These are phyloP conservation scores for Hirschioporus abietinus DNA, from an alignment of 768 basidiomycete genomes.

Conservation along the genomic window DNA sequence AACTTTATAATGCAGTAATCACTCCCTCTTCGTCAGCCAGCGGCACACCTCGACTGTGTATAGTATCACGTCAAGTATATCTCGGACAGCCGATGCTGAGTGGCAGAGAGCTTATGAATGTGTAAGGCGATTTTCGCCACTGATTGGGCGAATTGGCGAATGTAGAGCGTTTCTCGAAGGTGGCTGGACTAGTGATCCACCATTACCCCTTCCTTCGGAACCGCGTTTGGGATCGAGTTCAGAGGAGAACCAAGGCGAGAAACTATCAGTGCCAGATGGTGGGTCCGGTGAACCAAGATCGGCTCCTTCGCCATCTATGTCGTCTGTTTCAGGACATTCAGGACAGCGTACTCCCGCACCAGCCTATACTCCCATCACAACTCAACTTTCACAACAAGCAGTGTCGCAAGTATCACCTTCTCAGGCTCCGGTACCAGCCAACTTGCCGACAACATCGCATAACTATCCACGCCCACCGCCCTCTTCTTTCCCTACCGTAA, in stretches of 20 bases:
- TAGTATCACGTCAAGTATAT: slow-evolving; percentile 56
- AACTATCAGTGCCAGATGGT: neutral
- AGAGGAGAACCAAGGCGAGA: neutral
- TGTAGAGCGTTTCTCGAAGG: slow-evolving; percentile 75
- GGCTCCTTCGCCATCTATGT: neutral
- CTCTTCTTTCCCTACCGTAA: neutral
- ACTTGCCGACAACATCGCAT: neutral
- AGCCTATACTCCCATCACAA: neutral
- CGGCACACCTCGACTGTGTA: slow-evolving; percentile 54
- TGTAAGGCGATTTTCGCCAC: slow-evolving; percentile 61
- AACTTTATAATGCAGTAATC: slow-evolving; percentile 46
- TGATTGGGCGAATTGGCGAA: slow-evolving; percentile 65
- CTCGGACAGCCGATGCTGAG: slow-evolving; percentile 73
- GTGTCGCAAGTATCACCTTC: slow-evolving; percentile 2
- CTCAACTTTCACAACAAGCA: neutral
- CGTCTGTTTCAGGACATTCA: slow-evolving; percentile 2
- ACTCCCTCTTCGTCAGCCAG: slow-evolving; percentile 56
- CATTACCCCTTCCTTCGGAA: slow-evolving; percentile 21
- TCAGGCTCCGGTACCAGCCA: neutral
- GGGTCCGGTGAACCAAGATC: neutral
- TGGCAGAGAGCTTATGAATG: slow-evolving; percentile 70
- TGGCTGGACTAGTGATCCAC: slow-evolving; percentile 51
- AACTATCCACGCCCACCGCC: neutral
- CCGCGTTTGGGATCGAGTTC: neutral
- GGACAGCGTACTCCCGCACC: slow-evolving; percentile 1